Evolutionary conservation across 2,329 filamentous ascomycete species (phyloP).

Genomic region (Colletotrichum endophyticum): DNA sequence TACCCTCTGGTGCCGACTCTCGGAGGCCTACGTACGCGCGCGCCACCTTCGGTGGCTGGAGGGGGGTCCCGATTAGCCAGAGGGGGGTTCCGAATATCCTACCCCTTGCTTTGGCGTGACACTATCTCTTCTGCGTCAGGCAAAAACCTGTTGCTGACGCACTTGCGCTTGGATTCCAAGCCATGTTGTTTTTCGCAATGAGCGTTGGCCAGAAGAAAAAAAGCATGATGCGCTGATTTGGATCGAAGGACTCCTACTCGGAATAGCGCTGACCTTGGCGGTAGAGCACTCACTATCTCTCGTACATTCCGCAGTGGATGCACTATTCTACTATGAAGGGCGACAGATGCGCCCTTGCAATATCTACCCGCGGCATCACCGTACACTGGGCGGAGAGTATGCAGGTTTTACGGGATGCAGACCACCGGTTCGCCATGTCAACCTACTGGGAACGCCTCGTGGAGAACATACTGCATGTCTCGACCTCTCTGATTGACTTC

Average conservation of each 20-base stretch:
- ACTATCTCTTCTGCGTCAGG: not conserved
- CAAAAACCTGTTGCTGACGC: not conserved
- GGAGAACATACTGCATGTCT: conserved; percentile 8
- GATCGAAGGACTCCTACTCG: not conserved
- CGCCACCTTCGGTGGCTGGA: no score
- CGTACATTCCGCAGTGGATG: not conserved
- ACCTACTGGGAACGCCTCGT: conserved; percentile 1
- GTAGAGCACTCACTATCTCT: not conserved
- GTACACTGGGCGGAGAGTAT: not conserved
- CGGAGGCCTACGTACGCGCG: no score
- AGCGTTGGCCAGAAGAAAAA: not conserved
- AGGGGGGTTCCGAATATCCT: no score
- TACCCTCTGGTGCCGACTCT: no score
- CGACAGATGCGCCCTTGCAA: not conserved
- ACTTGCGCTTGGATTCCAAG: not conserved
- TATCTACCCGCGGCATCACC: not conserved
- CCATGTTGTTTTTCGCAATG: not conserved
- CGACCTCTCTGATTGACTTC: conserved; percentile 16
- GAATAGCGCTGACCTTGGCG: not conserved
- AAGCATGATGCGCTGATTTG: not conserved
- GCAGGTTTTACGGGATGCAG: not conserved
- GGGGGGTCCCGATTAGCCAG: no score
- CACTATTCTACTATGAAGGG: not conserved
- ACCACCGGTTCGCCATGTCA: not conserved
- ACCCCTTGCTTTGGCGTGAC: not conserved